Base-by-base conservation (phyloP, 2,329 filamentous ascomycete genomes). In the Microsporum canis region DNA sequence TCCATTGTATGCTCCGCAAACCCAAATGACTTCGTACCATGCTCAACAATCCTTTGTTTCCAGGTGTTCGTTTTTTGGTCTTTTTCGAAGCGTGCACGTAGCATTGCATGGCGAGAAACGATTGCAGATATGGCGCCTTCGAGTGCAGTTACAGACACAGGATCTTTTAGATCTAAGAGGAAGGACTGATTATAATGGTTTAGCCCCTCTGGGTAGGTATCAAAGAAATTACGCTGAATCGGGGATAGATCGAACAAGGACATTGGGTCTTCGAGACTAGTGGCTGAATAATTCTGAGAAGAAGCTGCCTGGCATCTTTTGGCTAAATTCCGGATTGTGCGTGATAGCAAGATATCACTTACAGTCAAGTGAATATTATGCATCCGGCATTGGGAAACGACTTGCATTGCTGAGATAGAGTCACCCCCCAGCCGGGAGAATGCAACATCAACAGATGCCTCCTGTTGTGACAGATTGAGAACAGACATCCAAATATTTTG, bases 391-490 rank as follows among this genome's bases (percentile, higher is more conserved):
- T 80, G 79, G 2, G 82, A 80, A 0, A 84, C 83, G 0, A 86
- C 72, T 67, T 81, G 82, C 80, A 84, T 85, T 3, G 81, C 81
- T 2, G 74, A 71, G 45, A 84, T 80, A 0, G 81, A 84, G 68
- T 84, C 81, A 14, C 82, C 82, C 0, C 82, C 81, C 0, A 83
- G 73, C 7, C 76, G 74, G 72, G 84, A 83, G 71, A 84, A 84
- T 10, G 45, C 47, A 27, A 38, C 49, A 17, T 60, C 58, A 27
- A 57, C 14, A 27, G 58, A 36, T 17, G 60, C 57, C 38, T 60
- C 27, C 39, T 12, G 17, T 29, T 12, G 39, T 27, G 58, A 39
- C 33, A 62, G 29, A 8, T 60, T 60, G 41, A 62, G 58, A 31
- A 62, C 61, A 3, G 45, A 33, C 27, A 51, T 51, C 61, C 61